Base-by-base conservation (phyloP, 805 yeast species). In the Hanseniaspora nectarophila region DNA sequence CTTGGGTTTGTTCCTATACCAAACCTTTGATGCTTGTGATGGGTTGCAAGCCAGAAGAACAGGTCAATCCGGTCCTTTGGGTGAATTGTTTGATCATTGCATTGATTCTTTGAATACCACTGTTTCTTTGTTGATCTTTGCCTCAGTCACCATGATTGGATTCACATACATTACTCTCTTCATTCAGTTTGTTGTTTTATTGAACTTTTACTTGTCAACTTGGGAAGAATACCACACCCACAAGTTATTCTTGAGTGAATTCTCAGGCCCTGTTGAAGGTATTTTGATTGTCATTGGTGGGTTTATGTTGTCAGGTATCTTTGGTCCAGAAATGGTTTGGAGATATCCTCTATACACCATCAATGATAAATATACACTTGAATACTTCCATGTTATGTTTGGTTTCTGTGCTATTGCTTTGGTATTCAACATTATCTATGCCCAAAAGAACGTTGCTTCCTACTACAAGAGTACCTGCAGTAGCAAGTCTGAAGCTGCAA, bases 141-240 rank as follows among this genome's bases (percentile, higher is more conserved):
- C 78, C 2, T 81, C 94, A 0, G 87, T 80, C n/a, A 70, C 83
- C 48, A 84, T 85, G 33, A 70, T 82, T 59, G 95, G 95, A 0
- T 79, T 77, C 61, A 75, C 84, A 5, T 76, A 80, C 71, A 58
- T 74, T 55, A 64, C 82, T 43, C 62, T 82, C 53, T 52, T 84
- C 43, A 69, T 87, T 3, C 88, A 85, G 59, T 81, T 84, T 63
- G 87, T 85, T 4, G 71, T 85, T 2, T 73, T 85, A 49, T 77
- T 82, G 56, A 89, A 89, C 66, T 90, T 89, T 65, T 89, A 88
- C 63, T 64, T 85, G 46, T 81, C 94, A 35, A 89, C 97, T 0
- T 89, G 97, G 97, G 97, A 89, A 67, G 96, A 88, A 63, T 89
- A 78, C 65, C 90, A 88, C 63, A 89, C 97, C 0, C 94, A 87